Evolutionary conservation across 192 early-diverging fungal genomes (phyloP), one percentile per base, ranked within the genome.

Genomic region (Pilaira anomala): DNA sequence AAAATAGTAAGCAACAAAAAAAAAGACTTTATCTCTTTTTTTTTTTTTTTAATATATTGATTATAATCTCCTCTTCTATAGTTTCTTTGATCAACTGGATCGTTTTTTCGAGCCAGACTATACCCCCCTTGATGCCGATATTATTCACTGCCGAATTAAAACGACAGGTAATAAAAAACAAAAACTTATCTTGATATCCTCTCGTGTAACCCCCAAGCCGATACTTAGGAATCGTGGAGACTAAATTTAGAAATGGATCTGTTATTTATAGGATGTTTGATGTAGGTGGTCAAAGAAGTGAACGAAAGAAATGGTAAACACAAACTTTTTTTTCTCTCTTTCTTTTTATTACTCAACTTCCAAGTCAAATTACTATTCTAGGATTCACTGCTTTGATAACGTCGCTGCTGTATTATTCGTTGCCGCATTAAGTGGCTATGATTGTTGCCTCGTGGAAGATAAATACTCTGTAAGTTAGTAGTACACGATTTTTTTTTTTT

Each of bases 241-340:
- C 82, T 1, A 74, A 71, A 7, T 82, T 84, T 53, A 63, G 72
- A 22, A 58, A 76, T 12, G 71, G 76, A 19, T 22, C 60, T 0
- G 44, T 82, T 40, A 76, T 76, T 9, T 83, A 83, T 58, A 70
- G 80, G 14, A 82, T 84, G 78, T 78, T 84, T 58, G 82, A 84
- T 64, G 82, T 84, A 0, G 82, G 82, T 13, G 82, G 82, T 41
- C 82, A 84, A 44, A 66, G 82, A 55, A 73, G 68, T 48, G 81
- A 83, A 25, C 67, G 80, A 16, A 82, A 80, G 42, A 77, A 83
- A 48, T 84, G 81, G 81, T 69, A 69, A 69, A 16, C n/a, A 24
- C 9, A 49, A 13, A 26, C 13, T 9, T 36, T 9, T 36, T 36
- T 4, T 5, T 6, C 6, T 36, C 11, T 36, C 1, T 36, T 9